Evolutionary conservation across 1,284 basidiomycete species (phyloP).

Genomic region (Ganoderma lingzhi): DNA sequence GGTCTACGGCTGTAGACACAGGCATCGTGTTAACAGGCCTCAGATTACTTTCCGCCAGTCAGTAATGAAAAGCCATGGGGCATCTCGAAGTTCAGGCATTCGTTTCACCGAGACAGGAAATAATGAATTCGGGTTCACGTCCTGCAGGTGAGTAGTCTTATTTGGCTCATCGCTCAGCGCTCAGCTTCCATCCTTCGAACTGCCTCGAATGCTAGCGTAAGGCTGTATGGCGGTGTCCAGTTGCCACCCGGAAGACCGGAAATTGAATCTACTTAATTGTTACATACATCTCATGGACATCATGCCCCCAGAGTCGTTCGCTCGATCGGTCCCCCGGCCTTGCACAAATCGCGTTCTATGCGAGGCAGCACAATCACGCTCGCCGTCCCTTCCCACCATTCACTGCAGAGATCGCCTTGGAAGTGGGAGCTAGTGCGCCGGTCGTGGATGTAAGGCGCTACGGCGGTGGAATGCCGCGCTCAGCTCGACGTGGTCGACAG

Average conservation of each 20-base stretch:
- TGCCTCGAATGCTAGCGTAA: background rate
- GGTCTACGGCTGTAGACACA: no score
- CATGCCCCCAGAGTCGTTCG: background rate
- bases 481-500: background rate
- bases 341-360: background rate
- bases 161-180: background rate
- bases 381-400: background rate
- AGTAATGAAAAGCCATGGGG: background rate
- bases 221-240: background rate
- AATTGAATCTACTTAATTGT: background rate
- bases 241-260: background rate
- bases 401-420: background rate
- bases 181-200: background rate
- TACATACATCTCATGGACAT: background rate
- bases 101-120: background rate
- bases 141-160: background rate
- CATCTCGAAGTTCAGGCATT: background rate
- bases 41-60: background rate
- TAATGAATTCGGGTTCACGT: background rate
- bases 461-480: background rate
- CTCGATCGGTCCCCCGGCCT: background rate
- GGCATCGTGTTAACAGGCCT: background rate
- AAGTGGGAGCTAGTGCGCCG: background rate
- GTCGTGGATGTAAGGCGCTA: constrained; percentile 1
- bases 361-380: background rate